These are phyloP conservation scores for Tolypocladium endophyticum DNA, from an alignment of 2,329 filamentous ascomycete genomes.

Conservation along the genomic window DNA sequence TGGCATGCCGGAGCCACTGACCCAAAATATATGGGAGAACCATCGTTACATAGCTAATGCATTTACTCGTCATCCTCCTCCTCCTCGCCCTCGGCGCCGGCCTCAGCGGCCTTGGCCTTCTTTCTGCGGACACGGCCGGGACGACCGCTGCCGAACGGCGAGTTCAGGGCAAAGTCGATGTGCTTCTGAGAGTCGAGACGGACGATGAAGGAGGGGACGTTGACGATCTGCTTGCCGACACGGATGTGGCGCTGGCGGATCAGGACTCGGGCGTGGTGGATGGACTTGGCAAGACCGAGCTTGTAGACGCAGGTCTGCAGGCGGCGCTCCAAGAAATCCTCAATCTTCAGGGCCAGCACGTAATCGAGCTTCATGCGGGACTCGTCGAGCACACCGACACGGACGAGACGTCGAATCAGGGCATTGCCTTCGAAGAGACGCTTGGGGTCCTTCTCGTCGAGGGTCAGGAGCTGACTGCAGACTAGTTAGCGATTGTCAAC, in stretches of 20 bases:
- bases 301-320: constrained; percentile 99
- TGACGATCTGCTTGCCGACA: constrained; percentile 99
- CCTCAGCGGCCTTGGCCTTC: constrained; percentile 96
- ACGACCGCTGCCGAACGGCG: constrained; percentile 93
- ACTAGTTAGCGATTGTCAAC: constrained; percentile 12
- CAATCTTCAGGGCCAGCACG: constrained; percentile 96
- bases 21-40: constrained; percentile 17
- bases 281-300: constrained; percentile 99
- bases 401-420: constrained; percentile 98
- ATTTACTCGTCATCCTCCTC: constrained; percentile 75
- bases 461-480: constrained; percentile 91
- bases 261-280: constrained; percentile 99
- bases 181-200: constrained; percentile 99
- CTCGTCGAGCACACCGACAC: constrained; percentile 99
- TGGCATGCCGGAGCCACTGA: constrained; percentile 22
- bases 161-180: constrained; percentile 98
- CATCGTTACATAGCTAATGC: constrained; percentile 19
- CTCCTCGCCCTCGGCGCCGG: constrained; percentile 67
- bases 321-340: constrained; percentile 99
- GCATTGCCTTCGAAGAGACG: constrained; percentile 99
- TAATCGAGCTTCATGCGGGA: constrained; percentile 99
- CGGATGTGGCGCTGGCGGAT: constrained; percentile 99
- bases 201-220: constrained; percentile 98
- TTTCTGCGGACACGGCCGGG: constrained; percentile 97
- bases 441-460: constrained; percentile 99